phyloP scores from a whole-genome alignment of 2,329 filamentous ascomycete genomes.

The Verticillium alfalfae region DNA sequence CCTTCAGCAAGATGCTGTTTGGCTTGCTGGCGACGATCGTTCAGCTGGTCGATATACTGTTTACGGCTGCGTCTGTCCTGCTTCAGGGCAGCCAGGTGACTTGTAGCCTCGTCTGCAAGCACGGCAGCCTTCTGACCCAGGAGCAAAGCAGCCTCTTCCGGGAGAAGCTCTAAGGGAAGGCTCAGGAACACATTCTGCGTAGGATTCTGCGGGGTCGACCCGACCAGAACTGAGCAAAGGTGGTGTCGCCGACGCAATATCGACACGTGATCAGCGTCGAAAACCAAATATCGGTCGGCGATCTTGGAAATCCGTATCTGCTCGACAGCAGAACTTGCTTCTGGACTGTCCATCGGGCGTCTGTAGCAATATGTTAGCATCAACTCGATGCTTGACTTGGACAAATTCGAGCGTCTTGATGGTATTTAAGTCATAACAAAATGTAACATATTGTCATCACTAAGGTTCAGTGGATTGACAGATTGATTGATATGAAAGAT shows the following conservation, averaged over 20 bases:
- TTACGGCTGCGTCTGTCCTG: constrained; percentile 52
- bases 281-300: constrained; percentile 78
- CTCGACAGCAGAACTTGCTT: not conserved
- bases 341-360: not conserved
- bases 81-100: constrained; percentile 61
- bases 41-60: constrained; percentile 58
- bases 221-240: constrained; percentile 80
- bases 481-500: constrained; percentile 37
- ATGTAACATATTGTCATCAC: constrained; percentile 33
- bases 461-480: constrained; percentile 55
- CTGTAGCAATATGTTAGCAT: not conserved
- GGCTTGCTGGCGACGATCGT: constrained; percentile 33
- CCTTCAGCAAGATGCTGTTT: constrained; percentile 33
- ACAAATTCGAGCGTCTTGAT: too few species aligned
- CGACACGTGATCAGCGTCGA: constrained; percentile 76
- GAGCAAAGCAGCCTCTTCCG: constrained; percentile 80
- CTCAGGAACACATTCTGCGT: constrained; percentile 94
- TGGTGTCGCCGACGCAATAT: constrained; percentile 74
- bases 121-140: constrained; percentile 72
- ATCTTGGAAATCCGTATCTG: constrained; percentile 77
- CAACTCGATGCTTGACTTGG: not conserved
- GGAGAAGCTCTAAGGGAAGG: constrained; percentile 81
- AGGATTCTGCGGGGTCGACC: constrained; percentile 84
- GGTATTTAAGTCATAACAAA: constrained; percentile 22
- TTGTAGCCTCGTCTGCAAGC: constrained; percentile 71